Percentiles rank a stretch among this genome's conserved stretches.
Conservation (phyloP, 2,329 filamentous ascomycete genomes). For the Orbilia brochopaga region DNA sequence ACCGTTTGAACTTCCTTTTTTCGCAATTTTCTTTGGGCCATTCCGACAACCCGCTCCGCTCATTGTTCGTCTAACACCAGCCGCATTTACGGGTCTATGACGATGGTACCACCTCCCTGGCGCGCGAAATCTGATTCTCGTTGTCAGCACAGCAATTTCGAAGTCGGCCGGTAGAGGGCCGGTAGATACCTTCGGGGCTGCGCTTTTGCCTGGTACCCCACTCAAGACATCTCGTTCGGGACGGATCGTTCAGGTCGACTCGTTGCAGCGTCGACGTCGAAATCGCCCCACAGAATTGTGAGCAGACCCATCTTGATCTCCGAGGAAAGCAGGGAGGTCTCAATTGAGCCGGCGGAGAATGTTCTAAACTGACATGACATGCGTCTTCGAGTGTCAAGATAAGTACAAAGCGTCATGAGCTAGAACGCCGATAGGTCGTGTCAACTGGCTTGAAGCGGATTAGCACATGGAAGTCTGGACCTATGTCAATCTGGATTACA, state of each 20-base stretch:
- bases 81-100: neutral
- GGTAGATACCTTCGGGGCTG: neutral
- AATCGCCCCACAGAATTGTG: neutral
- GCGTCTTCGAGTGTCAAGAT: neutral
- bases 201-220: constrained; percentile 7
- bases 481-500: neutral
- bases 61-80: constrained; percentile 7
- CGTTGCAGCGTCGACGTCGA: neutral
- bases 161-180: neutral
- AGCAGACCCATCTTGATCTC: no score
- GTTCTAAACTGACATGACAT: neutral
- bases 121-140: no score
- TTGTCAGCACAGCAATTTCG: no score
- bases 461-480: constrained; percentile 5
- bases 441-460: constrained; percentile 11
- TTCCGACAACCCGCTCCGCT: neutral
- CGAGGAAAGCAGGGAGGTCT: neutral
- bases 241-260: constrained; percentile 6
- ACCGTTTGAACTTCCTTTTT: constrained; percentile 43
- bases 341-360: neutral
- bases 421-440: constrained; percentile 4
- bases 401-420: no score
- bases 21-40: constrained; percentile 42
- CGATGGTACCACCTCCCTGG: neutral
- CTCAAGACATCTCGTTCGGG: constrained; percentile 27